Evolutionary conservation across 768 basidiomycete species (phyloP).

Genomic region (Saitozyma podzolica): DNA sequence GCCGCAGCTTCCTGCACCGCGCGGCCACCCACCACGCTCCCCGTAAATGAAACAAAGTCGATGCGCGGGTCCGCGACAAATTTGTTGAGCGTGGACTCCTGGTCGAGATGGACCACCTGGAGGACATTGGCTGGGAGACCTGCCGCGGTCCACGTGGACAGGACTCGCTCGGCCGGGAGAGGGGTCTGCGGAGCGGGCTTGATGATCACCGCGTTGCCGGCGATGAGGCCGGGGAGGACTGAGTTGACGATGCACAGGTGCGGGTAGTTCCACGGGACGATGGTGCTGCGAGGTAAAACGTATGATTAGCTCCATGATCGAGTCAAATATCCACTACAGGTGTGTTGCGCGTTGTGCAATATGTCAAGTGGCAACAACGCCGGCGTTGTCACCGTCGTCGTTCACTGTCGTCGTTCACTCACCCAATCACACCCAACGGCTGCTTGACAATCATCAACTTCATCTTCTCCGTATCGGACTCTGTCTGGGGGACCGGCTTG

Average conservation of each 20-base stretch:
- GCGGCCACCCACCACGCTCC: slow-evolving; percentile 75
- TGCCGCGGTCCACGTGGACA: slow-evolving; percentile 66
- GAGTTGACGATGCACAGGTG: slow-evolving; percentile 89
- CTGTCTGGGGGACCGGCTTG: slow-evolving; percentile 69
- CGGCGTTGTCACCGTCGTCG: background rate
- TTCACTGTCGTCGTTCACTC: no score
- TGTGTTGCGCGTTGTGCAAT: no score
- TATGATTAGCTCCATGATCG: background rate
- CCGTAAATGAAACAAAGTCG: slow-evolving; percentile 88
- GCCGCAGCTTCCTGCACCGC: slow-evolving; percentile 72
- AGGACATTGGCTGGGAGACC: slow-evolving; percentile 75
- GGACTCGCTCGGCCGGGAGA: slow-evolving; percentile 77
- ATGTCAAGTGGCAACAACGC: background rate
- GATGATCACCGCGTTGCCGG: slow-evolving; percentile 83
- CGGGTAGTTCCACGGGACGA: slow-evolving; percentile 93
- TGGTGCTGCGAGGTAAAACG: slow-evolving; percentile 55
- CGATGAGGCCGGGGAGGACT: slow-evolving; percentile 83
- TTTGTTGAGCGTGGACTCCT: slow-evolving; percentile 61
- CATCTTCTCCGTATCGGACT: slow-evolving; percentile 81
- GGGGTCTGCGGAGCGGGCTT: slow-evolving; percentile 98
- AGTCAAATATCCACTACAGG: background rate
- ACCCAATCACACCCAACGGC: slow-evolving; percentile 80
- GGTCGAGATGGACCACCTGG: slow-evolving; percentile 46
- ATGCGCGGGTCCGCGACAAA: slow-evolving; percentile 68
- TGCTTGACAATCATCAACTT: slow-evolving; percentile 76